These are phyloP conservation scores for Calonectria leucothoes DNA, from an alignment of 2,329 filamentous ascomycete species.

Conservation along the genomic window DNA sequence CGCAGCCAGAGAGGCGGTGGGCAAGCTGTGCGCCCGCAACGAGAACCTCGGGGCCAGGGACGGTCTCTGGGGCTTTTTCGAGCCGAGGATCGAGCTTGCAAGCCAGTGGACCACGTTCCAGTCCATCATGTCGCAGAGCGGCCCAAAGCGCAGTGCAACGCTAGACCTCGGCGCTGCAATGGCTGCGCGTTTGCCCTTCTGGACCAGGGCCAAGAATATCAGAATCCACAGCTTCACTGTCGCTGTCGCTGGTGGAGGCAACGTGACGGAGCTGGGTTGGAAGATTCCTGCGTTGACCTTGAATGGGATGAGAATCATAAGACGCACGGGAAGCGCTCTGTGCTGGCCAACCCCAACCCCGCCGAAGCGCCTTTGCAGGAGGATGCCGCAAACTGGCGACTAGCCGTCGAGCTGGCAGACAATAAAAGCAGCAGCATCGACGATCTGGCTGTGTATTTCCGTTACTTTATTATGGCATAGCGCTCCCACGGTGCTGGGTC, in stretches of 20 bases:
- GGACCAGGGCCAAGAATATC: not conserved
- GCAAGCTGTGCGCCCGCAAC: not conserved
- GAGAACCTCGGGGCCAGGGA: not conserved
- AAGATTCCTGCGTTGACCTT: not conserved
- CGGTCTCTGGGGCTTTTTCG: not conserved
- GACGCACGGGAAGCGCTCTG: not conserved
- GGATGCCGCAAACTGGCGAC: not conserved
- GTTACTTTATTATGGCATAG: no score
- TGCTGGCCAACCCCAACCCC: not conserved
- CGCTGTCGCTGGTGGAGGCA: not conserved
- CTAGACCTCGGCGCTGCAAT: not conserved
- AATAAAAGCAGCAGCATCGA: not conserved
- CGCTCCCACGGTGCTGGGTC: no score
- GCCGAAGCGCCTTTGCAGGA: not conserved
- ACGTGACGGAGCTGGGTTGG: not conserved
- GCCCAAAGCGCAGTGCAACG: not conserved
- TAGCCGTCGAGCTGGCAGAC: not conserved
- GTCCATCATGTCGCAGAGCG: not conserved
- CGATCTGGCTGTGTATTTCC: not conserved
- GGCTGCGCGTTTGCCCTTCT: not conserved
- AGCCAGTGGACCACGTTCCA: not conserved
- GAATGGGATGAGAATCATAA: not conserved
- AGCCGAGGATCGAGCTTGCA: not conserved
- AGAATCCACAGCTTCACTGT: not conserved
- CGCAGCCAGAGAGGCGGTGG: not conserved